Evolutionary conservation across 108 stramenopile genomes (phyloP).

Genomic region (Halocafeteria seosinensis): DNA sequence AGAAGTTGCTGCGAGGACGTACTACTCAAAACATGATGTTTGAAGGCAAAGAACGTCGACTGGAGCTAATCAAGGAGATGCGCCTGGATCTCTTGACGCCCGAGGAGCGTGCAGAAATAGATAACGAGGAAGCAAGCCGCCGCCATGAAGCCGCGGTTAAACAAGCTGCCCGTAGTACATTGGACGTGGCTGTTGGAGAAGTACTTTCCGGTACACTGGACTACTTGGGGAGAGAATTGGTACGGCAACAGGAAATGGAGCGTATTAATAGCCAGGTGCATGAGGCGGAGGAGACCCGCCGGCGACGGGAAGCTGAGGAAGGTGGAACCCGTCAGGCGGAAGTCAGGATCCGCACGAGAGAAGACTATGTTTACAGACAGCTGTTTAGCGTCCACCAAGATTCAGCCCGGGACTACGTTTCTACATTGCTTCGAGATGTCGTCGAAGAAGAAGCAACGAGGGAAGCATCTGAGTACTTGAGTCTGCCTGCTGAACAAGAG

Average conservation of each 20-base stretch:
- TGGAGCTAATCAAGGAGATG: conserved; percentile 30
- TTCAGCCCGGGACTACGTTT: too few relatives aligned
- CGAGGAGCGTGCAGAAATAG: conserved; percentile 1
- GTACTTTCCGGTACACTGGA: conserved; percentile 13
- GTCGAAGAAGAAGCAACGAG: too few relatives aligned
- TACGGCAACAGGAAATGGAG: conserved; percentile 9
- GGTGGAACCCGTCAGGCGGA: conserved; percentile 24
- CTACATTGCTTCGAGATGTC: too few relatives aligned
- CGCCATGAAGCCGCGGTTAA: not conserved
- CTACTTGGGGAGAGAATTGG: conserved; percentile 21
- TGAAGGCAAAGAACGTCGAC: conserved; percentile 23
- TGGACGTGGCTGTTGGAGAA: conserved; percentile 20
- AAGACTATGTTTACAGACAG: conserved; percentile 16
- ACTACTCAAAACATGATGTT: conserved; percentile 33
- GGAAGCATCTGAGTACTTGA: too few relatives aligned
- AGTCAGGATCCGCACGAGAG: not conserved
- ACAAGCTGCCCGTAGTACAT: not conserved
- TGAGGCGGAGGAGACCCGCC: conserved; percentile 8
- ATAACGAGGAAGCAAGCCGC: not conserved
- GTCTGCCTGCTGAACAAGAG: too few relatives aligned
- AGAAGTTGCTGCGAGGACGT: conserved; percentile 29
- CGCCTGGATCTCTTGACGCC: conserved; percentile 16
- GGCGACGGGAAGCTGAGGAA: conserved; percentile 14
- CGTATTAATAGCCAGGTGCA: conserved; percentile 3
- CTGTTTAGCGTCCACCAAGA: not conserved